Conservation (phyloP, 371 early-diverging fungal genomes). For the Rhizomucor miehei region DNA sequence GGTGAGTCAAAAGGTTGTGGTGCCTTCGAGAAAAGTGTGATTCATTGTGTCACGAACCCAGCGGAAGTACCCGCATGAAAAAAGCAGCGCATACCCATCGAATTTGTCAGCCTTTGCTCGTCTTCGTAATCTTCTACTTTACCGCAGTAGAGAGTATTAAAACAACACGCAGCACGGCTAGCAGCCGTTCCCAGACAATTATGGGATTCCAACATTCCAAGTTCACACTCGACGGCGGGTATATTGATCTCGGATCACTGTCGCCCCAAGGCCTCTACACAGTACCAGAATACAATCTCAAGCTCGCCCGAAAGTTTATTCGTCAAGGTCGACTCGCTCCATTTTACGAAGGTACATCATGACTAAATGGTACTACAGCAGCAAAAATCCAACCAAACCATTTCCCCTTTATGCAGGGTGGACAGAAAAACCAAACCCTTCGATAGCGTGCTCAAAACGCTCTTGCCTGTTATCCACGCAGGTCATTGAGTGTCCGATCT, state of each 20-base stretch:
- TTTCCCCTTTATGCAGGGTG: background rate
- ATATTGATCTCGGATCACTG: conserved; percentile 63
- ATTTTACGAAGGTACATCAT: conserved; percentile 86
- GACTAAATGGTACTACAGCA: conserved; percentile 5
- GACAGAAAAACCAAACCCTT: no score
- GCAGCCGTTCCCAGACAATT: no score
- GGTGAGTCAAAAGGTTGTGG: no score
- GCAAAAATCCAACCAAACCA: background rate
- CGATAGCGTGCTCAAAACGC: background rate
- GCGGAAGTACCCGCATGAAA: no score
- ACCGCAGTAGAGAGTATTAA: no score
- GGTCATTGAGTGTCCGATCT: conserved; percentile 85
- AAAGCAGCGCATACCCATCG: no score
- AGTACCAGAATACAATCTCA: conserved; percentile 65
- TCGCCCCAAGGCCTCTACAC: conserved; percentile 67
- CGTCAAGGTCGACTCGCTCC: conserved; percentile 73
- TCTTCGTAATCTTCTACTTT: no score
- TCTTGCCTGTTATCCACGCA: conserved; percentile 31
- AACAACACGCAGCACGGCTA: no score
- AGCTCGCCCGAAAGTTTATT: conserved; percentile 67
- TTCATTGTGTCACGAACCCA: no score
- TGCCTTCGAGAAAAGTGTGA: no score
- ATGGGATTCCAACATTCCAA: no score
- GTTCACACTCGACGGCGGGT: conserved; percentile 9
- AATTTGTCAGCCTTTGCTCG: no score